phyloP scores from a whole-genome alignment of 768 basidiomycete genomes.

The Lactarius psammicola region DNA sequence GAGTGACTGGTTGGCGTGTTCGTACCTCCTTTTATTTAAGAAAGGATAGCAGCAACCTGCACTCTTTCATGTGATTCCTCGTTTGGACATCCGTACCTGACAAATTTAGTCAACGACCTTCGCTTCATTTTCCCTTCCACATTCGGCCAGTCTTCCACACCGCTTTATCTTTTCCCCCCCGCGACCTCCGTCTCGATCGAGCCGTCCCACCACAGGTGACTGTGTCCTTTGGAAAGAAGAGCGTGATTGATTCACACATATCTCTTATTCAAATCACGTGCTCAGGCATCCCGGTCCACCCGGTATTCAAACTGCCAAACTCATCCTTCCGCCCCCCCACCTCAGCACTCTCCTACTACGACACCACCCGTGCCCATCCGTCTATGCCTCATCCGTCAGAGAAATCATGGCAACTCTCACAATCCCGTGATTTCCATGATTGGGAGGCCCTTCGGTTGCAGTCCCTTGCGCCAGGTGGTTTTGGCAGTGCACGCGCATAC shows the following conservation, averaged over 20 bases:
- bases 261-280: neutral
- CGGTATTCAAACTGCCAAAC: neutral
- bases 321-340: too few relatives aligned
- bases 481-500: constrained; percentile 51
- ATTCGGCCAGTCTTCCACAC: neutral
- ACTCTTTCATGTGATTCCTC: constrained; percentile 21
- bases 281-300: neutral
- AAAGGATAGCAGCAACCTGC: neutral
- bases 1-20: neutral
- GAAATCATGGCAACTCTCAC: neutral
- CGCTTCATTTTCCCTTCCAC: neutral
- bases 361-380: neutral
- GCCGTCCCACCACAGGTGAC: neutral
- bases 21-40: constrained; percentile 11
- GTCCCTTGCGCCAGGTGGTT: constrained; percentile 62
- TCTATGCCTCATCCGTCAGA: neutral
- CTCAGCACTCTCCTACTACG: neutral
- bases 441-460: constrained; percentile 48
- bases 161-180: neutral
- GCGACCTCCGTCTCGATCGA: too few relatives aligned
- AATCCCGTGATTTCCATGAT: constrained; percentile 31
- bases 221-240: neutral
- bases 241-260: neutral
- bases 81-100: neutral
- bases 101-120: neutral